These are phyloP conservation scores for Daldinia loculata DNA, from an alignment of 495 filamentous ascomycete genomes.

Conservation along the genomic window DNA sequence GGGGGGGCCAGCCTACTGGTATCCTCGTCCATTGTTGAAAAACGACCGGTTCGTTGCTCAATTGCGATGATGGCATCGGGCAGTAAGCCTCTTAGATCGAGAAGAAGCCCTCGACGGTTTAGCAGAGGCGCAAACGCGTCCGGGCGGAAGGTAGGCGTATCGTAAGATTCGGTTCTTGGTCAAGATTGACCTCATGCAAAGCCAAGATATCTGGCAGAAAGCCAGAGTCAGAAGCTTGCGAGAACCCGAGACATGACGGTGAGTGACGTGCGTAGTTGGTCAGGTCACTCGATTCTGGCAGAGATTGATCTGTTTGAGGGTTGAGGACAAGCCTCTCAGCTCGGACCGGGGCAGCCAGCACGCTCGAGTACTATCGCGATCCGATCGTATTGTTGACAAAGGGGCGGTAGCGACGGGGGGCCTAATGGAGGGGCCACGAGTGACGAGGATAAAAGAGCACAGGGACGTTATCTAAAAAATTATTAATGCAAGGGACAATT, in stretches of 20 bases:
- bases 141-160: slow-evolving; percentile 17
- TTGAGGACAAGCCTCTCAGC: slow-evolving; percentile 42
- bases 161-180: slow-evolving; percentile 34
- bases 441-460: slow-evolving; percentile 21
- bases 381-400: slow-evolving; percentile 34
- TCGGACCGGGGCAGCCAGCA: slow-evolving; percentile 23
- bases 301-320: neutral
- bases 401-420: slow-evolving; percentile 31
- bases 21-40: slow-evolving; percentile 56
- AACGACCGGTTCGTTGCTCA: slow-evolving; percentile 36
- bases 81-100: slow-evolving; percentile 27
- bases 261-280: slow-evolving; percentile 50
- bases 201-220: slow-evolving; percentile 55
- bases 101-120: slow-evolving; percentile 18
- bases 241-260: slow-evolving; percentile 60
- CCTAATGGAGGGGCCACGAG: slow-evolving; percentile 22
- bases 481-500: neutral
- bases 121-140: slow-evolving; percentile 43
- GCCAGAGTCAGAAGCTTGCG: slow-evolving; percentile 60
- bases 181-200: slow-evolving; percentile 42
- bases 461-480: slow-evolving; percentile 1
- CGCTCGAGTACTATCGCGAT: slow-evolving; percentile 37
- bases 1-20: slow-evolving; percentile 55
- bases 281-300: slow-evolving; percentile 22
- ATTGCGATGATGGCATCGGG: slow-evolving; percentile 45